A percentile compares a stretch with the other conserved stretches of the same genome.
These are phyloP conservation scores for Fusarium protoensiforme DNA, from an alignment of 2,329 filamentous ascomycete genomes.

Conservation along the genomic window DNA sequence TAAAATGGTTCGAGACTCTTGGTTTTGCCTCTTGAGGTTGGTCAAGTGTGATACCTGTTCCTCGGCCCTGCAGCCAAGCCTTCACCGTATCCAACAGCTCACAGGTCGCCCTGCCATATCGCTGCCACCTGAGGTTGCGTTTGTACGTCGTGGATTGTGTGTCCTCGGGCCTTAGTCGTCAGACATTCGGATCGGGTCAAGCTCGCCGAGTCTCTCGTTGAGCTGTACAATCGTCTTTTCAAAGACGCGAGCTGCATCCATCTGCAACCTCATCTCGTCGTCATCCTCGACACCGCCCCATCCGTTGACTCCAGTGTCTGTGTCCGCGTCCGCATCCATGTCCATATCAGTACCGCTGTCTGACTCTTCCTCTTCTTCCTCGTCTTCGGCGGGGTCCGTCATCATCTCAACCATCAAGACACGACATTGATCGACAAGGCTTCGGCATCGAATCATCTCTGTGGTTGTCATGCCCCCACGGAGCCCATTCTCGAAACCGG, in stretches of 20 bases:
- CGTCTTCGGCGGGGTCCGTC: conserved; percentile 56
- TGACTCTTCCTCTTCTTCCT: conserved; percentile 46
- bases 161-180: conserved; percentile 21
- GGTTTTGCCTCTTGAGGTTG: neutral
- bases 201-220: conserved; percentile 69
- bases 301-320: conserved; percentile 27
- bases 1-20: neutral
- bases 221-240: conserved; percentile 81
- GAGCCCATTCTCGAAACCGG: conserved; percentile 74
- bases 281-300: conserved; percentile 54
- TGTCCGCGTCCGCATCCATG: conserved; percentile 49
- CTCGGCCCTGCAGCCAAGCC: conserved; percentile 12
- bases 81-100: conserved; percentile 8
- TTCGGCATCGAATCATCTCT: conserved; percentile 89
- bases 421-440: conserved; percentile 81
- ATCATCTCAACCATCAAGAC: conserved; percentile 76
- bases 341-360: neutral
- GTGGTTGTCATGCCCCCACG: conserved; percentile 77
- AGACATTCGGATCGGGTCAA: conserved; percentile 33
- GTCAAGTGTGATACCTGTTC: neutral
- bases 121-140: neutral
- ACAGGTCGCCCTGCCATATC: neutral
- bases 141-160: neutral
- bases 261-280: conserved; percentile 65
- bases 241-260: conserved; percentile 82